Conservation (phyloP, 1,284 basidiomycete species). For the Apiotrichum akiyoshidainum region DNA sequence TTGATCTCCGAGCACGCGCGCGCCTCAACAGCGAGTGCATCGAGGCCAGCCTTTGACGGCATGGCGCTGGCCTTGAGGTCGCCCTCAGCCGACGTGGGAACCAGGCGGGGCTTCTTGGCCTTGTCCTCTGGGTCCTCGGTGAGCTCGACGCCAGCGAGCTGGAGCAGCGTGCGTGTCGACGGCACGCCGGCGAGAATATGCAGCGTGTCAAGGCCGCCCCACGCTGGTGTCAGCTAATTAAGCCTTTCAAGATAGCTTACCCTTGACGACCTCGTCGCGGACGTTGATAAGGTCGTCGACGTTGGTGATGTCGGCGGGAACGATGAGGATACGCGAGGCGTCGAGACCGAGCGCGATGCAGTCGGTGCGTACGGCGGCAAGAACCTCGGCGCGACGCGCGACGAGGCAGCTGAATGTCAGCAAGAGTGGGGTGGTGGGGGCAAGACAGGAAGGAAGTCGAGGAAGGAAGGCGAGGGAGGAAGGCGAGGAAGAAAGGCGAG, state of each 20-base stretch:
- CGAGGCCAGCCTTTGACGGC: conserved; percentile 42
- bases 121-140: conserved; percentile 20
- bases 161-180: conserved; percentile 71
- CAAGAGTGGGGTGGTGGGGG: background rate
- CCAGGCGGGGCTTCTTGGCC: conserved; percentile 9
- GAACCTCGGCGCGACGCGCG: conserved; percentile 61
- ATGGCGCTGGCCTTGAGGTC: background rate
- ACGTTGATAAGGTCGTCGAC: conserved; percentile 67
- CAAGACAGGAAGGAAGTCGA: background rate
- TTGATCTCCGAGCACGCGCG: conserved; percentile 51
- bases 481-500: no score
- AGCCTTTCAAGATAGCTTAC: conserved; percentile 54
- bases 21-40: conserved; percentile 48
- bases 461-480: background rate
- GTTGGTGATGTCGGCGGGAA: conserved; percentile 64
- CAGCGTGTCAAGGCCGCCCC: conserved; percentile 78
- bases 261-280: conserved; percentile 58
- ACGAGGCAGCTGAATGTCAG: conserved; percentile 60
- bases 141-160: conserved; percentile 63
- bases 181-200: conserved; percentile 83
- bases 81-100: background rate
- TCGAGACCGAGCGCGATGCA: conserved; percentile 52
- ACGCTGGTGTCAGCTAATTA: conserved; percentile 55
- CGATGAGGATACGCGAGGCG: conserved; percentile 47
- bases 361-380: conserved; percentile 63